A percentile compares a stretch with the other conserved stretches of the same genome.
These are phyloP conservation scores for Austroboletus olivaceoglutinosus DNA, from an alignment of 1,284 basidiomycete species.

Conservation along the genomic window DNA sequence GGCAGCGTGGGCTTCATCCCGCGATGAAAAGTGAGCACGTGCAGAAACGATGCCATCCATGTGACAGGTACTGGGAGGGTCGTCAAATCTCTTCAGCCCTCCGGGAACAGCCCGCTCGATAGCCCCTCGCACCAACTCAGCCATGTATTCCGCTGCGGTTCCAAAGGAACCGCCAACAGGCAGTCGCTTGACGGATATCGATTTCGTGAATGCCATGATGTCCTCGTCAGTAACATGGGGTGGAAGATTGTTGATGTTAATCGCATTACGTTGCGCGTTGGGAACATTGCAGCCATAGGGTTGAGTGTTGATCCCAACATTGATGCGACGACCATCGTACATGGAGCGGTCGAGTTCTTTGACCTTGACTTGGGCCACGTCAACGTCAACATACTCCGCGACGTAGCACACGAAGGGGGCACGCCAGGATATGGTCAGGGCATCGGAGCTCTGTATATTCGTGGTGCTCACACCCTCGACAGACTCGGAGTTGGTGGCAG, in stretches of 20 bases:
- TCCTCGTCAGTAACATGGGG: conserved; percentile 21
- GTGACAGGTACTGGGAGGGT: conserved; percentile 13
- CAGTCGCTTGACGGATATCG: conserved; percentile 24
- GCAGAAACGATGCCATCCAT: conserved; percentile 32
- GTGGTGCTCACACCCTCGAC: conserved; percentile 40
- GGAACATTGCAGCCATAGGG: conserved; percentile 24
- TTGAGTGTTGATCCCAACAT: conserved; percentile 41
- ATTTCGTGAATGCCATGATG: conserved; percentile 17
- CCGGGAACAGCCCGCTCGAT: conserved; percentile 18
- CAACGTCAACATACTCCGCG: conserved; percentile 35
- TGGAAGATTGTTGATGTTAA: conserved; percentile 33
- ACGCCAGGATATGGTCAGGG: conserved; percentile 45
- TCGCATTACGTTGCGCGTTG: conserved; percentile 28
- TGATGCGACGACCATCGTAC: conserved; percentile 42
- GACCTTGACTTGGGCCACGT: conserved; percentile 21
- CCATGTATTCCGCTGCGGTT: conserved; percentile 5
- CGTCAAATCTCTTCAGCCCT: conserved; percentile 19
- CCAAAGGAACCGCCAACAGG: background rate
- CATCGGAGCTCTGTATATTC: conserved; percentile 29
- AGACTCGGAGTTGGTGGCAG: conserved; percentile 34
- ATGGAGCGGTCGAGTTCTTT: conserved; percentile 35
- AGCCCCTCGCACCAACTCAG: conserved; percentile 15
- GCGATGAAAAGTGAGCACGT: conserved; percentile 43
- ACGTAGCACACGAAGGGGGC: conserved; percentile 39
- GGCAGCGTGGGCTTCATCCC: conserved; percentile 45